Conservation (phyloP, 2,329 filamentous ascomycete genomes). For the Phialophora tarda region DNA sequence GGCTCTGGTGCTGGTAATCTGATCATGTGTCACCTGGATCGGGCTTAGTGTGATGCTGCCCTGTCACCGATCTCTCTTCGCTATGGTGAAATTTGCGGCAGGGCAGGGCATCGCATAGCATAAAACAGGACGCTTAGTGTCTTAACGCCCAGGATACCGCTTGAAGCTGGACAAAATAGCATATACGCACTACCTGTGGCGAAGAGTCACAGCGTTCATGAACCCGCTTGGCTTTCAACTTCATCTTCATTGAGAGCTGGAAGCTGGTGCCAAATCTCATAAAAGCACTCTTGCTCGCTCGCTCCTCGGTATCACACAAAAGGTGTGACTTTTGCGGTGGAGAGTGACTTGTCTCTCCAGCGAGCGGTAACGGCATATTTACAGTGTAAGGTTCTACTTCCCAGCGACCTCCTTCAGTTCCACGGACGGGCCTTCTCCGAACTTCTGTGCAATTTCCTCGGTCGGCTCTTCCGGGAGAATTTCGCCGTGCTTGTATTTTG, state of each 20-base stretch:
- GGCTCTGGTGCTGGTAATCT: too few species aligned
- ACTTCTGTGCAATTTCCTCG: constrained; percentile 5
- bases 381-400: background rate
- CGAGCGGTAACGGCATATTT: background rate
- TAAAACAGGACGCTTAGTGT: too few species aligned
- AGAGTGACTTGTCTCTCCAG: background rate
- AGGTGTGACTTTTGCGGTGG: background rate
- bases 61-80: too few species aligned
- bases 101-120: too few species aligned
- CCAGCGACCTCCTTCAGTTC: constrained; percentile 20
- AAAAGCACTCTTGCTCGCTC: background rate
- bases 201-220: background rate
- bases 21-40: background rate
- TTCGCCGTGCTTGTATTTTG: constrained; percentile 26
- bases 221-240: background rate
- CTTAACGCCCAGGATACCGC: background rate
- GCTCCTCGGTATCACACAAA: background rate
- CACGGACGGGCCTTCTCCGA: constrained; percentile 19
- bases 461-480: constrained; percentile 20
- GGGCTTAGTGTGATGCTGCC: background rate
- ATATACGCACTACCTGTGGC: background rate
- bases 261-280: background rate
- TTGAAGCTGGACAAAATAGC: background rate
- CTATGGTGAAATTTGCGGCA: too few species aligned
- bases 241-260: background rate